These are phyloP conservation scores for Rhizopogon vinicolor DNA, from an alignment of 768 basidiomycete species.

Conservation along the genomic window DNA sequence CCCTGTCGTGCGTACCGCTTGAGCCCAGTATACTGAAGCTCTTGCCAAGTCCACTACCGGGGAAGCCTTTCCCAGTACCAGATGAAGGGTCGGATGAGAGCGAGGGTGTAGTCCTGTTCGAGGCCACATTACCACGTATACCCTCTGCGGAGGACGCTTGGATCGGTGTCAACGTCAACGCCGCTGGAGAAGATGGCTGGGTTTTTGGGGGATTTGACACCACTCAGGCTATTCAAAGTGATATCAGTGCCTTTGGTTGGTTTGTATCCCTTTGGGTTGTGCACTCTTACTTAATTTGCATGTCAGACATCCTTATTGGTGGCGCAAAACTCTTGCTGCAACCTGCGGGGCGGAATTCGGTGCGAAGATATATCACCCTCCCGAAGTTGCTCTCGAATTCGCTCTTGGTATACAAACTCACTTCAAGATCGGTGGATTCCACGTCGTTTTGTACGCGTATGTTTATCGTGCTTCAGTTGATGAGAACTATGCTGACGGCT, in stretches of 20 bases:
- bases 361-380: constrained; percentile 43
- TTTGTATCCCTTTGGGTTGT: constrained; percentile 3
- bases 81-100: constrained; percentile 70
- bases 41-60: constrained; percentile 55
- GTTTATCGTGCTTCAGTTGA: background rate
- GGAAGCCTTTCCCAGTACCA: constrained; percentile 57
- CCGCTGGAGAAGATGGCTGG: constrained; percentile 56
- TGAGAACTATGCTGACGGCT: constrained; percentile 5
- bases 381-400: constrained; percentile 55
- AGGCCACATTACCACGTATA: constrained; percentile 36
- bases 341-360: constrained; percentile 20
- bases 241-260: constrained; percentile 41
- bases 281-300: constrained; percentile 8
- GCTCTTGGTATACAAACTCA: constrained; percentile 60
- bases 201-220: constrained; percentile 50
- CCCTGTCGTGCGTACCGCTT: constrained; percentile 33
- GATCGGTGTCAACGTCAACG: constrained; percentile 52
- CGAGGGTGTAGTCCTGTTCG: constrained; percentile 66
- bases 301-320: constrained; percentile 37
- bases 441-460: constrained; percentile 25
- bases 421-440: constrained; percentile 23
- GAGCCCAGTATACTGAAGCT: constrained; percentile 50
- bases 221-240: constrained; percentile 25
- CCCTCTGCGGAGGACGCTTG: constrained; percentile 24
- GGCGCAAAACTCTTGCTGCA: constrained; percentile 28